Conservation (phyloP, 2,329 filamentous ascomycete genomes). For the Nakataea oryzae region DNA sequence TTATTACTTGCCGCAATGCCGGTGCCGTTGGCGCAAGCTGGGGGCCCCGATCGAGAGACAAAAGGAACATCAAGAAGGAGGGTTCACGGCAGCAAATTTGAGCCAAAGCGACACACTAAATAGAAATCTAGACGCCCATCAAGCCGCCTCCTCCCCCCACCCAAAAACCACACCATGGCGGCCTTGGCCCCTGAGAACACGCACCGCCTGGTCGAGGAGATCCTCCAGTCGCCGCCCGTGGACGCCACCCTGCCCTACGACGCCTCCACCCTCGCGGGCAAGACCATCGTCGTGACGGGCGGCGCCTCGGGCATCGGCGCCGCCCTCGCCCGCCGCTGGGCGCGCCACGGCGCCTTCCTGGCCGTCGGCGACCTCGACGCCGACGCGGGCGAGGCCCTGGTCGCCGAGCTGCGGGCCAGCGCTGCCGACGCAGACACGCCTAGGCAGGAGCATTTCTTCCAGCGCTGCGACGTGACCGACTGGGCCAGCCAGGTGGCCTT, state of each 20-base stretch:
- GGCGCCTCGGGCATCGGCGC: conserved; percentile 52
- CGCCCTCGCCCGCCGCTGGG: conserved; percentile 42
- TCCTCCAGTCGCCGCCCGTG: conserved; percentile 7
- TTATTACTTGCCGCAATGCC: background rate
- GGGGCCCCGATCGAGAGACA: background rate
- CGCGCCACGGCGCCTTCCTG: conserved; percentile 44
- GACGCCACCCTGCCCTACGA: background rate
- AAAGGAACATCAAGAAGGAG: background rate
- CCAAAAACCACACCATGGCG: background rate
- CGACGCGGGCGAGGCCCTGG: conserved; percentile 39
- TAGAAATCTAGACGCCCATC: too few species aligned
- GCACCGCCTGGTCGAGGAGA: conserved; percentile 1
- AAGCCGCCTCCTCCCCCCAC: too few species aligned
- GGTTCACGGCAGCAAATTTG: too few species aligned
- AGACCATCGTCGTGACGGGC: conserved; percentile 54
- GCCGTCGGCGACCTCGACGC: conserved; percentile 54
- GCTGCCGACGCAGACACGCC: conserved; percentile 17
- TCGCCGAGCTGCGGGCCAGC: conserved; percentile 35
- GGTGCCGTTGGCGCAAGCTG: background rate
- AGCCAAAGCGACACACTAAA: too few species aligned
- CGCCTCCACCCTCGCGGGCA: conserved; percentile 27
- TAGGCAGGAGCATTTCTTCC: conserved; percentile 37
- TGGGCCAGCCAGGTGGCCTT: conserved; percentile 55
- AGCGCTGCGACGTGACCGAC: conserved; percentile 53
- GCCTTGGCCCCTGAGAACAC: background rate